Conservation (phyloP, 768 basidiomycete species). For the Hortiboletus flavorubellus region DNA sequence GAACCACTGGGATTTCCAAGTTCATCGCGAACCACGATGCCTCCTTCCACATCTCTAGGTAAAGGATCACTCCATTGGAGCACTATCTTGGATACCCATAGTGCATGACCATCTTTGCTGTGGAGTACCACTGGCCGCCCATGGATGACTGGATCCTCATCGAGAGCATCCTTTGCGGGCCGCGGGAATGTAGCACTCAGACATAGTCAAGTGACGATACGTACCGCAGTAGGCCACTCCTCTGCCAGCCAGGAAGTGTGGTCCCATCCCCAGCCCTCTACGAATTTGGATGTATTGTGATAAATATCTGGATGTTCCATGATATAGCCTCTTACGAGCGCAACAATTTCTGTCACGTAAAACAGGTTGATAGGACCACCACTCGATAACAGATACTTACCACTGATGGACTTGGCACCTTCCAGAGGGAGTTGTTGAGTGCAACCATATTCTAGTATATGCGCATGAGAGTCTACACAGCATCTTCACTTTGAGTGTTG, state of each 20-base stretch:
- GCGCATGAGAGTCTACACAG: conserved; percentile 69
- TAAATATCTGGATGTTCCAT: conserved; percentile 53
- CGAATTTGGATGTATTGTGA: conserved; percentile 54
- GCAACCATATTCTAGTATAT: conserved; percentile 77
- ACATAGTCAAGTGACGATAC: conserved; percentile 19
- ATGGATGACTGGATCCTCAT: conserved; percentile 61
- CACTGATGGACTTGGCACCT: conserved; percentile 56
- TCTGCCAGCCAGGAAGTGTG: conserved; percentile 70
- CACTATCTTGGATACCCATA: conserved; percentile 75
- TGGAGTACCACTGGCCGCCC: conserved; percentile 74
- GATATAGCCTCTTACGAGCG: conserved; percentile 59
- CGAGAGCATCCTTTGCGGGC: conserved; percentile 59
- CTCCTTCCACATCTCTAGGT: conserved; percentile 73
- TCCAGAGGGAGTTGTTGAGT: conserved; percentile 61
- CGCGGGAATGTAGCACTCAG: background rate
- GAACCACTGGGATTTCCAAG: conserved; percentile 69
- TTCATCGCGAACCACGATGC: conserved; percentile 68
- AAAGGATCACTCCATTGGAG: conserved; percentile 58
- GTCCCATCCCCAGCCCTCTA: conserved; percentile 89
- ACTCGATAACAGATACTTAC: conserved; percentile 29
- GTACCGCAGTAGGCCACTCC: conserved; percentile 67
- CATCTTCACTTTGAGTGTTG: background rate
- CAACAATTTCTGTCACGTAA: conserved; percentile 51
- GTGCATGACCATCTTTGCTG: conserved; percentile 85
- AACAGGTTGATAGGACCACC: background rate